Evolutionary conservation across 164 flowering plant species (phyloP).

Genomic region (Malania oleifera): DNA sequence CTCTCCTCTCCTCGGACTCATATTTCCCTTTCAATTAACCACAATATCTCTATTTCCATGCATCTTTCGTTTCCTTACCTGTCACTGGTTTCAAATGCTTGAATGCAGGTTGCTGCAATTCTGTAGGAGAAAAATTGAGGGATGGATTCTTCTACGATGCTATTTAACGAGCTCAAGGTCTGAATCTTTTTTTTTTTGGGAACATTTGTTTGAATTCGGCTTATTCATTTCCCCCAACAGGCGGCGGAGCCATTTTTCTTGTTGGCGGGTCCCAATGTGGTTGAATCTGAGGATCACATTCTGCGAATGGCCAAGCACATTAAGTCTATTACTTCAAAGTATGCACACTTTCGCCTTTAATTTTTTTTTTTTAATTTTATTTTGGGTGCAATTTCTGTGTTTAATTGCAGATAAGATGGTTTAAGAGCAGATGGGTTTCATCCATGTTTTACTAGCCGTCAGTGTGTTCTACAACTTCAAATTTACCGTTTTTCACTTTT

Average conservation of each 20-base stretch:
- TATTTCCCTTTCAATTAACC: too few species aligned
- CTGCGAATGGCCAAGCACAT: constrained; percentile 73
- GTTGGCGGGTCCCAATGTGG: constrained; percentile 96
- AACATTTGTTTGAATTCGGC: neutral
- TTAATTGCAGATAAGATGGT: neutral
- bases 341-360: constrained; percentile 4
- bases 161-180: constrained; percentile 70
- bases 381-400: too few species aligned
- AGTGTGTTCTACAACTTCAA: too few species aligned
- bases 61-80: too few species aligned
- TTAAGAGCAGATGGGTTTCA: too few species aligned
- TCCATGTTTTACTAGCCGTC: too few species aligned
- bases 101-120: too few species aligned
- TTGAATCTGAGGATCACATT: constrained; percentile 94
- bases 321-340: constrained; percentile 73
- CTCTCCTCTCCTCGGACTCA: too few species aligned
- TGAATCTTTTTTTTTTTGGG: neutral
- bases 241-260: constrained; percentile 83
- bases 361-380: neutral
- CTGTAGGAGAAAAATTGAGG: neutral
- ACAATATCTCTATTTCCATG: too few species aligned
- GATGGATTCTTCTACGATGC: constrained; percentile 42
- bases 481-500: too few species aligned
- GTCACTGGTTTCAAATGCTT: too few species aligned
- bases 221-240: constrained; percentile 23